These are phyloP conservation scores for Cicer yamashitae DNA, from an alignment of 306 rosid species.

Conservation along the genomic window DNA sequence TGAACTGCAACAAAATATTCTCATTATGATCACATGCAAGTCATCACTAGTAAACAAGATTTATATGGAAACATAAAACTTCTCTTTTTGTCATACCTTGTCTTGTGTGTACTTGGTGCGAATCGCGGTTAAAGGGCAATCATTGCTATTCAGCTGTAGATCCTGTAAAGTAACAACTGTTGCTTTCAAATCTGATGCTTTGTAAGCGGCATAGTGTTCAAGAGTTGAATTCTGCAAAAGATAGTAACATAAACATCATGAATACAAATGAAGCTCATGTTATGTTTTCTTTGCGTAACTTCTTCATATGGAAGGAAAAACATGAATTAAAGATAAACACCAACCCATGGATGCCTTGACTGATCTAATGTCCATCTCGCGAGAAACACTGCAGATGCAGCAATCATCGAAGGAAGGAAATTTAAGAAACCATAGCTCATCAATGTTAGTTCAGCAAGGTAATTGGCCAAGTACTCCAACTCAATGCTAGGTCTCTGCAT, in stretches of 20 bases:
- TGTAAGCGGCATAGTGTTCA: constrained; percentile 71
- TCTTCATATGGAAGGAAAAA: constrained; percentile 32
- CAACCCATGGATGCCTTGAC: constrained; percentile 90
- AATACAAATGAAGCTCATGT: not conserved
- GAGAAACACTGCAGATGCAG: constrained; percentile 94
- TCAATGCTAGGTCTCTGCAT: constrained; percentile 80
- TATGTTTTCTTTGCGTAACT: constrained; percentile 29
- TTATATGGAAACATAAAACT: not conserved
- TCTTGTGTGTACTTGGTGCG: constrained; percentile 79
- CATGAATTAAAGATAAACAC: constrained; percentile 39
- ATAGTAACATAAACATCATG: not conserved
- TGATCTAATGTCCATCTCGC: constrained; percentile 91
- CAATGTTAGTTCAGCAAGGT: constrained; percentile 78
- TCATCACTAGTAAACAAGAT: not conserved
- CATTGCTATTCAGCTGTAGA: constrained; percentile 67
- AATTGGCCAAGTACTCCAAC: constrained; percentile 86
- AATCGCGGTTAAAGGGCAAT: constrained; percentile 69
- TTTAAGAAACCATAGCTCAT: constrained; percentile 75
- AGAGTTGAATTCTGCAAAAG: constrained; percentile 82
- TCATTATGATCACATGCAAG: constrained; percentile 33
- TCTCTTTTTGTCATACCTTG: constrained; percentile 54
- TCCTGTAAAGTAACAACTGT: constrained; percentile 80
- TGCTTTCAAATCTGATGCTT: constrained; percentile 73
- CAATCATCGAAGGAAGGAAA: constrained; percentile 78
- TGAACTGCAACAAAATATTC: constrained; percentile 59